Percentiles rank a stretch among this genome's conserved stretches.
These are phyloP conservation scores for Penicillium paxilli DNA, from an alignment of 495 filamentous ascomycete genomes.

Conservation along the genomic window DNA sequence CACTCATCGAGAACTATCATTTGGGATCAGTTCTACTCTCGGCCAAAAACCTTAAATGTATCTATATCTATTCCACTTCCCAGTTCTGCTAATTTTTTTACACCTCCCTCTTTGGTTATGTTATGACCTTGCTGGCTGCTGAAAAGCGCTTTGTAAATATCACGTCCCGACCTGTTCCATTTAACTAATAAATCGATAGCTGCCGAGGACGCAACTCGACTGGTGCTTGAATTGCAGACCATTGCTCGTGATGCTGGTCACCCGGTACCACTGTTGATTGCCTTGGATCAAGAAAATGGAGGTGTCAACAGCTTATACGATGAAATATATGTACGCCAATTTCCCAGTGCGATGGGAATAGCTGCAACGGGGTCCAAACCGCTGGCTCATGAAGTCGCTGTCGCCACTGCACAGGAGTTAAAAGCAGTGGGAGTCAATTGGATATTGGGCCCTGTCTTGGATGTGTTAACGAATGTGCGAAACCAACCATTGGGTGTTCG, in stretches of 20 bases:
- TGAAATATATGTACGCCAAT: slow-evolving; percentile 87
- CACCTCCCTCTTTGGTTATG: too few relatives aligned
- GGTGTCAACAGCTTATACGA: slow-evolving; percentile 93
- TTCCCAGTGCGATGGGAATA: slow-evolving; percentile 88
- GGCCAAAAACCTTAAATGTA: slow-evolving; percentile 92
- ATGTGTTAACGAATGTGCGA: slow-evolving; percentile 83
- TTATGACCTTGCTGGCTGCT: too few relatives aligned
- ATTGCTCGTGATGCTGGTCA: slow-evolving; percentile 86
- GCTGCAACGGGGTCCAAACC: slow-evolving; percentile 79
- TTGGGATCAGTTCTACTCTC: slow-evolving; percentile 81
- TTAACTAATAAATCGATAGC: slow-evolving; percentile 44
- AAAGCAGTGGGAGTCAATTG: slow-evolving; percentile 86
- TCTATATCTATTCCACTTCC: slow-evolving; percentile 3
- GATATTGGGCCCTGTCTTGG: slow-evolving; percentile 86
- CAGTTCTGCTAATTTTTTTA: too few relatives aligned
- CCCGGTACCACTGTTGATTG: slow-evolving; percentile 79
- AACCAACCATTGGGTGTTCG: slow-evolving; percentile 86
- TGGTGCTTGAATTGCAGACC: slow-evolving; percentile 83
- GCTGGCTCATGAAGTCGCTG: slow-evolving; percentile 77
- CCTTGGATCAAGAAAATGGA: slow-evolving; percentile 90
- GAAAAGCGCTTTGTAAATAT: neutral
- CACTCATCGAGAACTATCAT: slow-evolving; percentile 82
- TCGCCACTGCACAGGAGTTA: slow-evolving; percentile 84
- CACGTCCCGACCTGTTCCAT: neutral
- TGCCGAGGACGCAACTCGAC: slow-evolving; percentile 76